phyloP scores from a whole-genome alignment of 148 eudicot species.

The Rhododendron vialii region DNA sequence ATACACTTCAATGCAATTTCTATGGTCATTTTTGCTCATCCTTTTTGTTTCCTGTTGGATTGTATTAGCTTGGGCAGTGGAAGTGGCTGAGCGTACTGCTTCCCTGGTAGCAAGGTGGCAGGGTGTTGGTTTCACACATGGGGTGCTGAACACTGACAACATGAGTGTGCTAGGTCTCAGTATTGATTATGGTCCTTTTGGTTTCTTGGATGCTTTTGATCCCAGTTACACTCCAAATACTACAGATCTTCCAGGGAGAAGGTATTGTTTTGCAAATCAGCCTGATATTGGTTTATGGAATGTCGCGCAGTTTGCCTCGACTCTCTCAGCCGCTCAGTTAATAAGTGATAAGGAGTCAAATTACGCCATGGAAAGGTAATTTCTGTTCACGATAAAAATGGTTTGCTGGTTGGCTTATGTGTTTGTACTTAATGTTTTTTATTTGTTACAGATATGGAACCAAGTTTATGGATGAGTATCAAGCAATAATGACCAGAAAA shows the following conservation, averaged over 20 bases:
- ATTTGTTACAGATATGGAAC: conserved; percentile 75
- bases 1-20: neutral
- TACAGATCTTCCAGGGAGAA: conserved; percentile 97
- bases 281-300: conserved; percentile 99
- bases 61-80: conserved; percentile 92
- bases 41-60: conserved; percentile 12
- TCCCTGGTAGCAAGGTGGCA: conserved; percentile 94
- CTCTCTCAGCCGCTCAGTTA: conserved; percentile 77
- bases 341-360: conserved; percentile 77
- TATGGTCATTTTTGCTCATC: neutral
- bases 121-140: conserved; percentile 99
- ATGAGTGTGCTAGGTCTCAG: conserved; percentile 98
- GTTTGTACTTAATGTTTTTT: neutral
- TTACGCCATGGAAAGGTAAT: conserved; percentile 92
- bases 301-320: conserved; percentile 82
- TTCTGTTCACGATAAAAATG: neutral
- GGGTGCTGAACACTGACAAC: conserved; percentile 97
- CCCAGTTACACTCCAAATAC: conserved; percentile 98
- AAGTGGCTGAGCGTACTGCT: conserved; percentile 97
- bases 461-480: conserved; percentile 97
- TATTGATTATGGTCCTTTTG: conserved; percentile 97
- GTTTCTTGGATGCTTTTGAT: conserved; percentile 99
- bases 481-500: conserved; percentile 90
- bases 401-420: neutral
- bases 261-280: conserved; percentile 98